phyloP scores from a whole-genome alignment of 2,329 filamentous ascomycete species.

The Penicillium expansum region DNA sequence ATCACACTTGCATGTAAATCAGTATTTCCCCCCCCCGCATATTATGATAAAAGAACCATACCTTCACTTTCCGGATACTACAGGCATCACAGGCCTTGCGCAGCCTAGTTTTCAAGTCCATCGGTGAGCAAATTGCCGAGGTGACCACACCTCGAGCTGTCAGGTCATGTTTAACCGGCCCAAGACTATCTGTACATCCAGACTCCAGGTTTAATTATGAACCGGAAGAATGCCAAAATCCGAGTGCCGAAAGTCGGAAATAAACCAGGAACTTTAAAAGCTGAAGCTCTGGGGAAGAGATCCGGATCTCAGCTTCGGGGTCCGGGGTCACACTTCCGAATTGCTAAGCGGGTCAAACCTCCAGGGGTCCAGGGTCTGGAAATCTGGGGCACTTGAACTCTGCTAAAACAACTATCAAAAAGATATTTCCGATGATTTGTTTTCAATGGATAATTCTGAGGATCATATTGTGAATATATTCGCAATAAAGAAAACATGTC shows the following conservation, averaged over 20 bases:
- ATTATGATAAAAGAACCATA: conserved; percentile 24
- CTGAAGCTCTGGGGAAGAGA: neutral
- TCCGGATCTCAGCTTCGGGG: neutral
- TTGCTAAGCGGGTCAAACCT: conserved; percentile 2
- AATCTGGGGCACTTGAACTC: neutral
- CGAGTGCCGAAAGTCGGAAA: neutral
- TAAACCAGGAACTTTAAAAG: neutral
- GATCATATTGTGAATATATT: neutral
- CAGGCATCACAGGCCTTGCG: conserved; percentile 55
- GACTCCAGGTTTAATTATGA: neutral
- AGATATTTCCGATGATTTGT: neutral
- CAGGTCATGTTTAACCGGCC: conserved; percentile 18
- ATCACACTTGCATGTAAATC: conserved; percentile 54
- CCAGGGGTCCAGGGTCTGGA: too few species aligned
- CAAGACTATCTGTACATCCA: conserved; percentile 11
- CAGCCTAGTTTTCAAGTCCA: conserved; percentile 44
- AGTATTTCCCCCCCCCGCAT: neutral
- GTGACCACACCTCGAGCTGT: conserved; percentile 22
- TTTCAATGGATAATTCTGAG: neutral
- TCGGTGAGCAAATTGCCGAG: conserved; percentile 21
- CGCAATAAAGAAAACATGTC: neutral
- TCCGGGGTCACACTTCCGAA: neutral
- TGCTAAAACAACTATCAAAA: neutral
- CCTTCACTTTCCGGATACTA: conserved; percentile 54
- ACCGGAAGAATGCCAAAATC: neutral